Evolutionary conservation across 441 rosid species (phyloP).

Genomic region (Gossypium lobatum): DNA sequence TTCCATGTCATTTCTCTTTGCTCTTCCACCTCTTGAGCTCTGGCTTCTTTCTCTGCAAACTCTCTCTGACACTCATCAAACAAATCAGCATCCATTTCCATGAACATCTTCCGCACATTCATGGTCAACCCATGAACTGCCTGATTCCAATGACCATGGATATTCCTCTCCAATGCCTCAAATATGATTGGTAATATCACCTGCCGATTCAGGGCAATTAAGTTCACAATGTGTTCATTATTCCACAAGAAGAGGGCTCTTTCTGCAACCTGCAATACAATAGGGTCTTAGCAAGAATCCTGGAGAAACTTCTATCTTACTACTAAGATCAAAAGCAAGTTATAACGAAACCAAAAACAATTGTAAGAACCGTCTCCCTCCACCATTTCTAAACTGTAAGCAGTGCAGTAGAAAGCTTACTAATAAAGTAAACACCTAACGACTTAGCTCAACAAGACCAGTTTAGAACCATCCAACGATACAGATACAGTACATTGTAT

Average conservation of each 20-base stretch:
- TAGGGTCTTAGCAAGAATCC: conserved; percentile 9
- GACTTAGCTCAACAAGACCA: background rate
- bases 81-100: conserved; percentile 77
- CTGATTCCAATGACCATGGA: conserved; percentile 76
- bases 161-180: conserved; percentile 75
- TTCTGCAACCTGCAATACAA: conserved; percentile 72
- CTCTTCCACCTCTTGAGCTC: conserved; percentile 62
- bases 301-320: background rate
- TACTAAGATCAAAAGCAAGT: background rate
- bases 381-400: background rate
- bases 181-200: conserved; percentile 69
- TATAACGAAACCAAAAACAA: background rate
- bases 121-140: conserved; percentile 79
- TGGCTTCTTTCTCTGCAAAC: conserved; percentile 54
- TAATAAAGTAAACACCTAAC: background rate
- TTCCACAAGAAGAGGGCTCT: conserved; percentile 93
- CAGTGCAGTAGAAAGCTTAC: background rate
- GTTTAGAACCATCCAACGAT: background rate
- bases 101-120: conserved; percentile 75
- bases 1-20: conserved; percentile 71
- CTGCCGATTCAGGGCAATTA: conserved; percentile 66
- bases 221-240: conserved; percentile 73
- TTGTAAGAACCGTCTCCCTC: background rate
- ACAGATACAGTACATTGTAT: background rate
- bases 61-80: conserved; percentile 71